Conservation (phyloP, 768 basidiomycete genomes). For the Chiua virens region DNA sequence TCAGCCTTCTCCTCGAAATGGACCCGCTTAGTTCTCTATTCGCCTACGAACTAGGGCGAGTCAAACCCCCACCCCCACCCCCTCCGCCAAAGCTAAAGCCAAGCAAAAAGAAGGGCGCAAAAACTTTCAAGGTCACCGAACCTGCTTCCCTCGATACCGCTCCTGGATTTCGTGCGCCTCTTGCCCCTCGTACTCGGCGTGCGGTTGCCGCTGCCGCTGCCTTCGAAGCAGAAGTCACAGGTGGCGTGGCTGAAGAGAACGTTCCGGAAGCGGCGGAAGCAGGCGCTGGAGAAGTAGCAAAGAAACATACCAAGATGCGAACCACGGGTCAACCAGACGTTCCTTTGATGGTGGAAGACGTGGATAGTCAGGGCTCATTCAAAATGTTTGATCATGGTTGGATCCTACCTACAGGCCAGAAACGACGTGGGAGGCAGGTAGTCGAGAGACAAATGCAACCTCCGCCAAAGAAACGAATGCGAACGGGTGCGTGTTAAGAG, state of each 20-base stretch:
- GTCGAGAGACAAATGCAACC: slow-evolving; percentile 45
- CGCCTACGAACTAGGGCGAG: slow-evolving; percentile 59
- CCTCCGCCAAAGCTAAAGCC: slow-evolving; percentile 46
- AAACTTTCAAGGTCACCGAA: slow-evolving; percentile 19
- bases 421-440: slow-evolving; percentile 56
- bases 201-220: slow-evolving; percentile 42
- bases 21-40: slow-evolving; percentile 69
- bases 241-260: slow-evolving; percentile 13
- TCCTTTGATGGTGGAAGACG: slow-evolving; percentile 64
- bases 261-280: slow-evolving; percentile 1
- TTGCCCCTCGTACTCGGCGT: slow-evolving; percentile 50
- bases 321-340: slow-evolving; percentile 34
- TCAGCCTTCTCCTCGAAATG: slow-evolving; percentile 53
- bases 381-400: slow-evolving; percentile 82
- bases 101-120: slow-evolving; percentile 39
- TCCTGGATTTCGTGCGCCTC: slow-evolving; percentile 49
- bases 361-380: slow-evolving; percentile 75
- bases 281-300: slow-evolving; percentile 12
- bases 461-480: slow-evolving; percentile 56
- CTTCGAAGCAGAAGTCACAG: slow-evolving; percentile 41
- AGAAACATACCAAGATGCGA: slow-evolving; percentile 31
- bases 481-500: slow-evolving; percentile 37
- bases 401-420: slow-evolving; percentile 77
- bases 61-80: slow-evolving; percentile 61
- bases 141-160: slow-evolving; percentile 36